Conservation (phyloP, 2,329 filamentous ascomycete species). For the Lachnellula hyalina region DNA sequence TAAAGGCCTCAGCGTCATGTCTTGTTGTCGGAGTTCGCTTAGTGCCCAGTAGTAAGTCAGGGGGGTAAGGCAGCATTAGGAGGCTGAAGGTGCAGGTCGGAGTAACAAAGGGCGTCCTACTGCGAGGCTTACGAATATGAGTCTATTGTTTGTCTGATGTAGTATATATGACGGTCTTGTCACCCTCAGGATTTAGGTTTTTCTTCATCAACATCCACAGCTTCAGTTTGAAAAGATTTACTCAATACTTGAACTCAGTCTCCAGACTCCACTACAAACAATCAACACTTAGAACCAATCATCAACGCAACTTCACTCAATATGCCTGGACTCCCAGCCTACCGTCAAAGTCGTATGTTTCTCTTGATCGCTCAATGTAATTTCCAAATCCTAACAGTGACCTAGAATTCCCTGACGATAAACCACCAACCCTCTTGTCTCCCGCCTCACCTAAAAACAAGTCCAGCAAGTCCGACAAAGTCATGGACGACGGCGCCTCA, state of each 20-base stretch:
- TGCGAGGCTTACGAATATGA: not conserved
- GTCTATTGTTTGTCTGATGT: conserved; percentile 1
- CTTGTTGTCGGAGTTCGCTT: not conserved
- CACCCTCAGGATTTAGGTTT: conserved; percentile 3
- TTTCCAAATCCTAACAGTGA: not conserved
- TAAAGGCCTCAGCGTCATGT: not conserved
- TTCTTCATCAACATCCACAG: not conserved
- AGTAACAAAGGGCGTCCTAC: not conserved
- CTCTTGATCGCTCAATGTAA: not conserved
- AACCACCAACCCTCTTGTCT: conserved; percentile 19
- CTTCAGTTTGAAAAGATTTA: not conserved
- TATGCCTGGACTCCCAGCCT: not conserved
- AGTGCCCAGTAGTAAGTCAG: not conserved
- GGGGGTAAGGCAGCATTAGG: not conserved
- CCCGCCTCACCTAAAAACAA: conserved; percentile 25
- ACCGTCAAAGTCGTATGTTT: conserved; percentile 10
- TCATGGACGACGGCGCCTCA: conserved; percentile 18
- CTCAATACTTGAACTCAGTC: not conserved
- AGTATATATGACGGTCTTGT: conserved; percentile 11
- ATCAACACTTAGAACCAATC: not conserved
- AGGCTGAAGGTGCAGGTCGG: not conserved
- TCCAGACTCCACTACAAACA: not conserved
- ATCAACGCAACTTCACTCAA: not conserved
- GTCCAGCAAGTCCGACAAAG: conserved; percentile 11
- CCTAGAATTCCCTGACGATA: conserved; percentile 20